Conservation (phyloP, 148 eudicot species). For the Fallopia convolvulus region DNA sequence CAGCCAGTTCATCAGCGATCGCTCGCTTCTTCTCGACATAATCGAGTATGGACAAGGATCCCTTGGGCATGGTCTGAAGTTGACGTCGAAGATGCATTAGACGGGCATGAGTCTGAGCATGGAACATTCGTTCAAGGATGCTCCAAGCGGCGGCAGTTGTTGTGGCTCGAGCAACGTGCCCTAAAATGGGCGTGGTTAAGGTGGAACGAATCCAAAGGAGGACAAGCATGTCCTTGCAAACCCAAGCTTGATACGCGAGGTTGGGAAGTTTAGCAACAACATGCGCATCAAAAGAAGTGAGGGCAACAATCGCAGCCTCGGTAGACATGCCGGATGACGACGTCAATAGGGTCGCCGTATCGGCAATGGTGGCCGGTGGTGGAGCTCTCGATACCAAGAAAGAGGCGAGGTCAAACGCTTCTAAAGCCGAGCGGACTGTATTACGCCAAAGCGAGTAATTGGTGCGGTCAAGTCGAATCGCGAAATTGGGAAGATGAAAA, state of each 20-base stretch:
- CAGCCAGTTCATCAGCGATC: neutral
- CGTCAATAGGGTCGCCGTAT: neutral
- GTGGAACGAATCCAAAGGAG: neutral
- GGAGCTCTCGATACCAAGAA: neutral
- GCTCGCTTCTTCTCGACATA: neutral
- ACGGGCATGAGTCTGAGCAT: neutral
- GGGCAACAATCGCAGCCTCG: too few species aligned
- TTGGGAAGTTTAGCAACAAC: neutral
- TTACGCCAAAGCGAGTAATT: too few species aligned
- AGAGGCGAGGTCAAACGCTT: neutral
- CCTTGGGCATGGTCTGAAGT: neutral
- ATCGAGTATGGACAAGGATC: neutral
- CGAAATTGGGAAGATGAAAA: too few species aligned
- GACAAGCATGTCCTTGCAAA: neutral
- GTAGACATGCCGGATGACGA: too few species aligned
- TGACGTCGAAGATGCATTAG: neutral
- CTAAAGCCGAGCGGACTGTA: too few species aligned
- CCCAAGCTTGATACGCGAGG: neutral
- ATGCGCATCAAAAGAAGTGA: too few species aligned
- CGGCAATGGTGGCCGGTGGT: neutral
- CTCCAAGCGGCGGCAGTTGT: too few species aligned
- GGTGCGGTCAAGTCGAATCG: too few species aligned
- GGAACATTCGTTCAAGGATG: neutral
- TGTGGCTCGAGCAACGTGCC: too few species aligned
- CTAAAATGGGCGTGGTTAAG: neutral